Evolutionary conservation across 1,284 basidiomycete genomes (phyloP), one percentile per base, ranked within the genome.

Genomic region (Serendipita sp.): DNA sequence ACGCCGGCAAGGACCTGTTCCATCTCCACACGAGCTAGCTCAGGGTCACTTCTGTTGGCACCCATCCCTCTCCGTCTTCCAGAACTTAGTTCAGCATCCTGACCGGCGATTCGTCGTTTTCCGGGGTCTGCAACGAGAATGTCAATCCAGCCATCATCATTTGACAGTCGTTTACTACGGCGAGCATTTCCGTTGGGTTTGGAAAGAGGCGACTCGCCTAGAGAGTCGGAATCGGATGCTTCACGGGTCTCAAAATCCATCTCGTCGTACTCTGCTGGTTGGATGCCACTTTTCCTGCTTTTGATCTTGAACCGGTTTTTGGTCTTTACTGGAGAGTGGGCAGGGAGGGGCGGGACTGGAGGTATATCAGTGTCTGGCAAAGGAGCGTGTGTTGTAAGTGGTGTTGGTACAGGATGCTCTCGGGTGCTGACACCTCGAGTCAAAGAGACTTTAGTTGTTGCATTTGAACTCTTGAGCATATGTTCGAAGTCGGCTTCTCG

Each of bases 401-500:
- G 50, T 5, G 44, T 42, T 8, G 41, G 15, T 5, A 58, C 61
- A 58, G 47, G 43, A 34, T 61, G 64, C 45, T 62, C 45, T 66
- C 35, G 66, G 62, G 49, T 67, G 69, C 12, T 67, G 65, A 43
- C 63, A 61, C 68, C 62, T 72, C 70, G 64, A 87, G 71, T 58
- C 22, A 12, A 79, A 76, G 12, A 88, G 47, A 87, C 73, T 70
- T 86, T 87, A 17, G 86, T 88, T 13, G 66, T 62, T 5, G 74
- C 73, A 34, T 77, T 76, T 13, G 30, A 41, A 12, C 78, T 81
- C 44, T 80, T 77, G 41, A 92, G 73, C 66, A 91, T 77, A 17
- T 83, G 81, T 69, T 92, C 91, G 68, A 93, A 92, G 69, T 92
- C 90, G 55, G 82, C 78, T 69, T 88, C 87, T 22, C 65, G 60